Base-by-base conservation (phyloP, 2,329 filamentous ascomycete genomes). In the Parascedosporium putredinis region DNA sequence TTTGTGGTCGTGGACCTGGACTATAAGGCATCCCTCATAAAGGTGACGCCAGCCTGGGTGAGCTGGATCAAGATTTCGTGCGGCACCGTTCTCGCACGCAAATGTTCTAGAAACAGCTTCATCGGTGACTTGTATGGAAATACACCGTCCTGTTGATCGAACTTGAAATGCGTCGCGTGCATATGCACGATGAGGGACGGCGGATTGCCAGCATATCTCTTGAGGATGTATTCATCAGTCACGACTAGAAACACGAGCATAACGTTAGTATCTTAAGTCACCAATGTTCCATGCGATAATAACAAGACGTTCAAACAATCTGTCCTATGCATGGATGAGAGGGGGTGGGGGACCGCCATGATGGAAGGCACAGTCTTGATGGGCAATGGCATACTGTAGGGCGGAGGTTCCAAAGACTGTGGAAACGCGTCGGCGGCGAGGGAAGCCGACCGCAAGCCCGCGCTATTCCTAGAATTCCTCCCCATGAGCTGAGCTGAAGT, bases 21-120 rank as follows among this genome's bases (percentile, higher is more conserved):
- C 89, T 57, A 98, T 97, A 51, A 98, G 76, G 61, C 91, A 95
- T 27, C 86, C 89, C 64, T 97, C 90, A 63, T 97, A 98, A 95
- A 97, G 8, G 76, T 75, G 12, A 95, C 84, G 18, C 81, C 80
- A 16, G 74, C 73, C 45, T 80, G 75, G 24, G 82, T 75, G 50
- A 98, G 79, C 56, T 91, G 84, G 45, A 85, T 81, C 9, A 97
- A 70, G 62, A 97, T 80, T 57, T 96, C 89, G 65, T 96, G 89
- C 1, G 93, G 93, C 31, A 98, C 74, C 0, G 88, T 95, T 51
- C 84, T 79, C 38, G 71, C 72, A 55, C 77, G 77, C 43, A 97
- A 66, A 64, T 95, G 89, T 56, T 94, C 82, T 33, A 96, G 72
- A 57, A 84, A 76, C 16, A 87, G 67, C 58, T 78, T 81, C 90